These are phyloP conservation scores for Coleophoma cylindrospora DNA, from an alignment of 2,329 filamentous ascomycete species.

Conservation along the genomic window DNA sequence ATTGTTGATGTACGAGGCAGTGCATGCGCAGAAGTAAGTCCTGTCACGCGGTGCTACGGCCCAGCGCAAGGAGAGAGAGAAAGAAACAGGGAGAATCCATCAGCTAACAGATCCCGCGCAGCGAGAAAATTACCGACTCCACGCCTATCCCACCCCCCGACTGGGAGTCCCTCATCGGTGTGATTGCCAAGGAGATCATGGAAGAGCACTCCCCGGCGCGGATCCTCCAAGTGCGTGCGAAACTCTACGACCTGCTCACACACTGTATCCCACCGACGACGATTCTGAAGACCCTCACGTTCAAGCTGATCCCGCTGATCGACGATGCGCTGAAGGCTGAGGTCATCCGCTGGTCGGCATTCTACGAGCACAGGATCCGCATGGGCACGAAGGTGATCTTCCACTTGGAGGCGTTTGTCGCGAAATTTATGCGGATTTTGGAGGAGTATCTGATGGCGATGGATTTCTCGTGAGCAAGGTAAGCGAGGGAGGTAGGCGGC, in stretches of 20 bases:
- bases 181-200: constrained; percentile 91
- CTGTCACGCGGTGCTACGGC: not conserved
- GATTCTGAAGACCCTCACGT: constrained; percentile 90
- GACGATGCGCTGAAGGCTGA: constrained; percentile 89
- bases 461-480: constrained; percentile 46
- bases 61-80: not conserved
- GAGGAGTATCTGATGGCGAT: constrained; percentile 91
- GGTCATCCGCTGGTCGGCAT: constrained; percentile 92
- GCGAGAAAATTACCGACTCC: constrained; percentile 82
- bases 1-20: constrained; percentile 92
- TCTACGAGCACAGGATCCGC: constrained; percentile 93
- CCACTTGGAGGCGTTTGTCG: constrained; percentile 95
- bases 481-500: too few species aligned
- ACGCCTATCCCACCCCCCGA: constrained; percentile 92
- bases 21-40: constrained; percentile 91
- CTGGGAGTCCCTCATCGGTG: constrained; percentile 87
- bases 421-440: constrained; percentile 94
- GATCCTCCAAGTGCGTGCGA: constrained; percentile 82
- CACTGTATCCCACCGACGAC: constrained; percentile 96
- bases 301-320: constrained; percentile 82
- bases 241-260: constrained; percentile 94
- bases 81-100: not conserved
- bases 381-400: constrained; percentile 95
- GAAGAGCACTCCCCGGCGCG: constrained; percentile 86
- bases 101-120: constrained; percentile 35